Base-by-base conservation (phyloP, 495 filamentous ascomycete genomes). In the Durotheca rogersii region DNA sequence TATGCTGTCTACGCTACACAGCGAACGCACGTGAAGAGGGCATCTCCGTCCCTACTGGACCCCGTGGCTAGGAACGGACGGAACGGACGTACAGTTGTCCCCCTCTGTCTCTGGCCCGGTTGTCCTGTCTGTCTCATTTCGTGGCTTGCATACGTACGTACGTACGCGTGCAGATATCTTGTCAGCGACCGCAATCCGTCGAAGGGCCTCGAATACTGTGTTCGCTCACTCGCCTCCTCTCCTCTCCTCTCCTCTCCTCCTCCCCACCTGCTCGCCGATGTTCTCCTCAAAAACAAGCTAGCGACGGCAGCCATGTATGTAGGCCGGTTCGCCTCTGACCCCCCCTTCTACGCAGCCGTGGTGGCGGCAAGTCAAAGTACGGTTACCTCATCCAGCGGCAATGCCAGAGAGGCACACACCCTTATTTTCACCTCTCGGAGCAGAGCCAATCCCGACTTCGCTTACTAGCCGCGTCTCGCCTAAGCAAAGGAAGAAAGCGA, bases 11-110 rank as follows among this genome's bases (percentile, higher is more conserved):
- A 42, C 38, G 42, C 23, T 42, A 18, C 15, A 12, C 25, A 39
- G 39, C 37, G 17, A 41, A 51, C 47, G 41, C 53, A 57, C 53
- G 53, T 57, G 47, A 57, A 57, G 53, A 15, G 23, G 21, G n/a
- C n/a, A n/a, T n/a, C n/a, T n/a, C n/a, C n/a, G n/a, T n/a, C n/a
- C n/a, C n/a, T n/a, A n/a, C n/a, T n/a, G n/a, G n/a, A n/a, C 45
- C 40, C 46, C 33, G 41, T 41, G 12, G 32, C n/a, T n/a, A n/a
- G n/a, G n/a, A n/a, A n/a, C n/a, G n/a, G n/a, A n/a, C n/a, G n/a
- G n/a, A n/a, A n/a, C n/a, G n/a, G n/a, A n/a, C n/a, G n/a, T n/a
- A n/a, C n/a, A n/a, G n/a, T n/a, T n/a, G n/a, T n/a, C n/a, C n/a
- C n/a, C n/a, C n/a, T n/a, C n/a, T n/a, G n/a, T n/a, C n/a, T n/a